A percentile compares a stretch with the other conserved stretches of the same genome.
These are phyloP conservation scores for Alternaria rosae DNA, from an alignment of 2,329 filamentous ascomycete species.

Conservation along the genomic window DNA sequence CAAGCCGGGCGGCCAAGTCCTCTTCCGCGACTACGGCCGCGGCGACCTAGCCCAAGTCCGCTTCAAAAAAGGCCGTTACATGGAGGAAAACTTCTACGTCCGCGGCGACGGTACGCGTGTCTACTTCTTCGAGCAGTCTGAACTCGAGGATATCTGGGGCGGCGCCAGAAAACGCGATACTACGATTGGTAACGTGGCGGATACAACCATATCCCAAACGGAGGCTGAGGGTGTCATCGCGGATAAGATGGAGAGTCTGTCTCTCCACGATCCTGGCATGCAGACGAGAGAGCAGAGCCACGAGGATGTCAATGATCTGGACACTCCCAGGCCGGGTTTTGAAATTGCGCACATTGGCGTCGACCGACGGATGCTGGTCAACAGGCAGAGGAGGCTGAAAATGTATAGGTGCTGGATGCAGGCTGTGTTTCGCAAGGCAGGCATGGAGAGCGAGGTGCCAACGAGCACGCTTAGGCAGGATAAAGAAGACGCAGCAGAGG, in stretches of 20 bases:
- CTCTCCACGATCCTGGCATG: constrained; percentile 7
- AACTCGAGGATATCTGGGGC: constrained; percentile 82
- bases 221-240: constrained; percentile 1
- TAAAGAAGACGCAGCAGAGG: constrained; percentile 19
- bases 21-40: constrained; percentile 96
- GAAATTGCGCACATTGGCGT: constrained; percentile 80
- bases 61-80: constrained; percentile 92
- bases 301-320: constrained; percentile 6
- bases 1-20: constrained; percentile 90
- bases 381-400: constrained; percentile 87
- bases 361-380: constrained; percentile 89
- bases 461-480: constrained; percentile 46
- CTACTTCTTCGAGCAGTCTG: constrained; percentile 93
- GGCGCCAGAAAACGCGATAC: constrained; percentile 40
- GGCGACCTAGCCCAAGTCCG: constrained; percentile 95
- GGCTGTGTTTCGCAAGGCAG: constrained; percentile 74
- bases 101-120: constrained; percentile 94
- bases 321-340: constrained; percentile 54
- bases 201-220: neutral
- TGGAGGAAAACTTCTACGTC: constrained; percentile 98
- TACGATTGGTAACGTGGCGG: constrained; percentile 7
- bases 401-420: constrained; percentile 99
- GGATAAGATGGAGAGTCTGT: constrained; percentile 7
- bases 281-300: neutral
- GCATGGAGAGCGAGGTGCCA: constrained; percentile 38